Base-by-base conservation (phyloP, 305 asterid species). In the Petunia hybrid region DNA sequence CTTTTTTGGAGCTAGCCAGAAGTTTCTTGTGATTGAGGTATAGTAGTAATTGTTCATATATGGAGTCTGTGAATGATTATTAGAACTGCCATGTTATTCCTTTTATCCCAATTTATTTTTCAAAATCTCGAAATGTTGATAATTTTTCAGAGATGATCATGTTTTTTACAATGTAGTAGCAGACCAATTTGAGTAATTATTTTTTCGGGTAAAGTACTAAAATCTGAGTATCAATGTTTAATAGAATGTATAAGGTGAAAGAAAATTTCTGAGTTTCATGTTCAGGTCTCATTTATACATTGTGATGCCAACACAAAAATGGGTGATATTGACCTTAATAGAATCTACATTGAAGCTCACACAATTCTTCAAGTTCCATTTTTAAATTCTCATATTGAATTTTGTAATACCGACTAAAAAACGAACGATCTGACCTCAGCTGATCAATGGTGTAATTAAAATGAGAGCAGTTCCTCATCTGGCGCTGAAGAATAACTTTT, bases 401-500 rank as follows among this genome's bases (percentile, higher is more conserved):
- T 38, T 65, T 65, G 48, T 39, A 65, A 65, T 38, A 65, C 71
- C 73, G 40, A 40, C 31, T 12, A 40, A 66, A 66, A 56, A 40
- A 6, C 8, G 74, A 51, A 2, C 39, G 42, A 8, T 22, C 12
- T 60, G 45, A 51, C 63, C 6, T 31, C 60, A 31, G 46, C 46
- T 8, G 1, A 22, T 70, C 10, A 70, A 39, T 9, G 22, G 35
- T 46, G 16, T 36, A 4, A 5, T 12, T 73, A 36, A 73, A 36
- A 51, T 73, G 78, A 53, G 36, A 51, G 13, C 5, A 73, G 36
- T 73, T 71, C 62, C 78, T 71, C 2, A 41, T 73, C 41, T 48
- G 4, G 62, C 36, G 63, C 14, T 51, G 62, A 51, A 73, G 14
- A 73, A 36, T 4, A 73, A 6, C 13, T 73, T 48, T 51, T 36